phyloP scores from a whole-genome alignment of 164 flowering plant genomes.

The Paratinospora sagittata region DNA sequence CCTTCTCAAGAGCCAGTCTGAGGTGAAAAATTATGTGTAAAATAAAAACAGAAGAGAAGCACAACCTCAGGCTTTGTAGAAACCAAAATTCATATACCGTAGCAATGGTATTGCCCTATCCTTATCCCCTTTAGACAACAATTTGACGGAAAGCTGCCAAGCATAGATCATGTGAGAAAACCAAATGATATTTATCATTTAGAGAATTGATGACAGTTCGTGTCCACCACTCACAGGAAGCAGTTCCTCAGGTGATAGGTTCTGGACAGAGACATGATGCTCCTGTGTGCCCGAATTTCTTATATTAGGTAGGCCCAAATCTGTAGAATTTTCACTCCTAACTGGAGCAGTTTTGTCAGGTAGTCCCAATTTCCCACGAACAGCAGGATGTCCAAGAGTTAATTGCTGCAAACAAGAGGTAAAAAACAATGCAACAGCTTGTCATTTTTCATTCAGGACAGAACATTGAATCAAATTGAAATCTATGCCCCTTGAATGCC shows the following conservation, averaged over 20 bases:
- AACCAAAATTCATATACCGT: conserved; percentile 30
- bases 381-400: conserved; percentile 43
- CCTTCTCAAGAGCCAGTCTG: conserved; percentile 78
- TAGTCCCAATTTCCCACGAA: conserved; percentile 54
- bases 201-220: not conserved
- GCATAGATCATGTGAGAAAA: conserved; percentile 7
- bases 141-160: conserved; percentile 53
- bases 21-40: conserved; percentile 8
- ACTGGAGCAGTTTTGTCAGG: conserved; percentile 26
- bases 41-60: conserved; percentile 3
- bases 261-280: conserved; percentile 24
- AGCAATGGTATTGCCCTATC: conserved; percentile 57
- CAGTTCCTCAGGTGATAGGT: conserved; percentile 47
- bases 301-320: conserved; percentile 14
- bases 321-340: conserved; percentile 17
- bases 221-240: conserved; percentile 48
- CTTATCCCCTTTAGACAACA: conserved; percentile 38
- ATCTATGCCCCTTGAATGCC: not conserved
- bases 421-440: not conserved
- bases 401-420: conserved; percentile 48
- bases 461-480: not conserved
- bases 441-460: not conserved
- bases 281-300: conserved; percentile 15
- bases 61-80: not conserved
- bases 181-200: not conserved